phyloP scores from a whole-genome alignment of 2,329 filamentous ascomycete species.

The Zelopaecilomyces penicillatus region DNA sequence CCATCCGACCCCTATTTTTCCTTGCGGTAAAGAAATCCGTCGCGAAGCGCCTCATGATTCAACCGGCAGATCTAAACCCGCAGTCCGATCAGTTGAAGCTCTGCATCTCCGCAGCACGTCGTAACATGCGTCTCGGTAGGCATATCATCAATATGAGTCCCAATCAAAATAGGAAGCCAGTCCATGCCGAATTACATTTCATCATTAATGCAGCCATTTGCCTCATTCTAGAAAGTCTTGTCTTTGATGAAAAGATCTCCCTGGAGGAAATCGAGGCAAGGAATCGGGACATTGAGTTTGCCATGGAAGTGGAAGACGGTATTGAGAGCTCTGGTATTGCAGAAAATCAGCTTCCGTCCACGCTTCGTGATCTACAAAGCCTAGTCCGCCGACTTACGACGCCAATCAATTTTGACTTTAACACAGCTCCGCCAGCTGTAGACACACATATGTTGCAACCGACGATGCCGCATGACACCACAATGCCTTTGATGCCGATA shows the following conservation, averaged over 20 bases:
- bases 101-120: slow-evolving; percentile 36
- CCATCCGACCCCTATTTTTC: slow-evolving; percentile 40
- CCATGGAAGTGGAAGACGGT: slow-evolving; percentile 30
- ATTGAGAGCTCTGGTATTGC: slow-evolving; percentile 19
- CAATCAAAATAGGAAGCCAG: slow-evolving; percentile 26
- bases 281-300: slow-evolving; percentile 29
- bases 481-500: slow-evolving; percentile 19
- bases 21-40: slow-evolving; percentile 38
- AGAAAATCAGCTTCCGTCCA: slow-evolving; percentile 3
- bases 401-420: slow-evolving; percentile 2
- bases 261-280: slow-evolving; percentile 15
- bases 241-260: slow-evolving; percentile 20
- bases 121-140: slow-evolving; percentile 36
- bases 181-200: slow-evolving; percentile 38
- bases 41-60: slow-evolving; percentile 29
- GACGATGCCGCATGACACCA: slow-evolving; percentile 15
- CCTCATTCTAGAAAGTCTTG: slow-evolving; percentile 37
- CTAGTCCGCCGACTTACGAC: slow-evolving; percentile 27
- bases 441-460: slow-evolving; percentile 13
- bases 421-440: slow-evolving; percentile 8
- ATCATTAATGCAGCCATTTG: slow-evolving; percentile 43
- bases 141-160: slow-evolving; percentile 29
- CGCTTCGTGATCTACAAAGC: slow-evolving; percentile 29
- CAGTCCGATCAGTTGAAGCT: slow-evolving; percentile 23
- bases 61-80: slow-evolving; percentile 13